Evolutionary conservation across 2,329 filamentous ascomycete genomes (phyloP), one percentile per base, ranked within the genome.

Genomic region (Exophiala calicioides): DNA sequence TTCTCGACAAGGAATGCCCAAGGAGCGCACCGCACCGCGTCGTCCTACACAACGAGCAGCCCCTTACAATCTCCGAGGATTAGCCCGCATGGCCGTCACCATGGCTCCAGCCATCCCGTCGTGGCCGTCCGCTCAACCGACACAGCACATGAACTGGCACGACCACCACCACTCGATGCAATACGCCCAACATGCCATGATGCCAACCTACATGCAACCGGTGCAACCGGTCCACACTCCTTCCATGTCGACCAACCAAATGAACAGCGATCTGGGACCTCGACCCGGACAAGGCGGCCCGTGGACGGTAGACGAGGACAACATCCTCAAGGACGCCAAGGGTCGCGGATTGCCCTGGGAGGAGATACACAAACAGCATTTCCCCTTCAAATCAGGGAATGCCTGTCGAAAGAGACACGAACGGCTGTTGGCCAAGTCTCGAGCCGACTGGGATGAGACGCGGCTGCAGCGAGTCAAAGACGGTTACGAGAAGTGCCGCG

Each of bases 321-420:
- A 85, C 59, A 80, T 80, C 27, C 78, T 95, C 32, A 74, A 91
- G 53, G 70, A 74, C 32, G 86, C 88, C 12, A 80, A 89, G 42
- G 80, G 84, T 36, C 80, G 84, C 60, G 86, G 86, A 18, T 77
- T 90, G 64, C 91, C 90, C 68, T 95, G 89, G 89, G 79, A 80
- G 43, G 84, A 88, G 59, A 93, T 94, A 62, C 84, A 89, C 59
- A 75, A 76, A 52, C 80, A 77, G 52, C 81, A 88, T 68, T 95
- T 95, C 65, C 85, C 84, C 1, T 76, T 70, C 64, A 95, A 95
- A 73, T 77, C 77, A 9, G 69, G 85, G 48, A 93, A 93, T 65
- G 90, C 90, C 13, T 95, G 89, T 69, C 86, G 89, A 55, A 95
- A 95, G 71, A 81, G 89, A 44, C 88, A 94, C 61, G 89, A 95